Evolutionary conservation across 1,139 yeast genomes (phyloP), one percentile per base, ranked within the genome.

Genomic region (Candida glucosophila): DNA sequence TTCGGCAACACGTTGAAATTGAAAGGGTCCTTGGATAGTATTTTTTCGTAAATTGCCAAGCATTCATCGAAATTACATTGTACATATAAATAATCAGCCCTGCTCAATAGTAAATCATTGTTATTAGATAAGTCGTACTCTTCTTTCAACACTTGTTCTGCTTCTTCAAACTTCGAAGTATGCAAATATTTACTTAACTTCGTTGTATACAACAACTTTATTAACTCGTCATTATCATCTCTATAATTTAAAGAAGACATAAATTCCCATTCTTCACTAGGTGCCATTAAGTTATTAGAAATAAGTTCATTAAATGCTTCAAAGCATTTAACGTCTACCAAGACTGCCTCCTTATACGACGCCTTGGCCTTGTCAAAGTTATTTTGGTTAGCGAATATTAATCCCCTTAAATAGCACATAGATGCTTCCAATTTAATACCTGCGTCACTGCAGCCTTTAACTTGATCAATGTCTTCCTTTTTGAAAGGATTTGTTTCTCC

Each of bases 271-370:
- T 90, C 90, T 44, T 90, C 97, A 13, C 63, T 56, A 0, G 97
- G 94, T 0, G 94, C 72, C 58, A 92, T 59, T 36, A 88, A 64
- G 43, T 77, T 78, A 40, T 82, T 81, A 20, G 69, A 58, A 3
- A 83, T 68, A 26, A 92, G 62, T 44, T 81, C 90, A 41, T 82
- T 74, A 48, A 85, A 85, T 1, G 98, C 97, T 40, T 92, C 98
- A 49, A 66, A 90, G 50, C 97, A 90, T 47, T 86, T 85, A 7
- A 82, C 88, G 50, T 92, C 98, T 2, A 82, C 85, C 37, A 72
- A 41, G 1, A 88, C 75, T 0, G 98, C 96, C 44, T 86, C 95
- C 42, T 77, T 76, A 45, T 77, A 88, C 31, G 93, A 80, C 31
- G 81, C 88, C 43, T 82, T 86, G 0, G 98, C 98, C 35, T 70